Evolutionary conservation across 768 basidiomycete genomes (phyloP), one percentile per base, ranked within the genome.

Genomic region (Tricholoma terreum): DNA sequence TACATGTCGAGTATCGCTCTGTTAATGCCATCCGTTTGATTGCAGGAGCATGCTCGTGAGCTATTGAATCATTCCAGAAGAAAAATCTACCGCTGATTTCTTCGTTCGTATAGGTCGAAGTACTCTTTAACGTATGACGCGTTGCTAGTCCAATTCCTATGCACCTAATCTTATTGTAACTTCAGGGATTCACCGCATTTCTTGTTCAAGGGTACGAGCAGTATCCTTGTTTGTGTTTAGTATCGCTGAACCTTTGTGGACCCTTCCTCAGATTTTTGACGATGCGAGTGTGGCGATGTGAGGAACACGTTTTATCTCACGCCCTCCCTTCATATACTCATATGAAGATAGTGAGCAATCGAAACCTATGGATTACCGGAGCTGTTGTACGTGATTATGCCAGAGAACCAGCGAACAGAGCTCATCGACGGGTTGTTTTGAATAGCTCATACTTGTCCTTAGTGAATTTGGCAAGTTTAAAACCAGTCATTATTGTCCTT

Each of bases 61-160:
- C 56, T n/a, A 35, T 36, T 3, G 0, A 17, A 12, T 31, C 35
- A 22, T 27, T 10, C 10, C 36, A 22, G 21, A 7, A 24, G 8
- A 8, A 35, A n/a, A 14, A 52, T 33, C n/a, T 24, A 40, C 15
- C 48, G 19, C 55, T 42, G n/a, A 24, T n/a, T 35, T 48, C 21
- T 42, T 22, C 14, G 10, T 1, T 6, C n/a, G 9, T 17, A 15
- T 34, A 81, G 81, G 69, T 76, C 21, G 78, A 80, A 64, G 75
- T 82, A 11, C 63, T 82, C 19, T 80, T 82, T 64, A 83, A 81
- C 64, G 81, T 76, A 56, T 46, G 69, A 53, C 19, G 17, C 31
- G 46, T 43, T 35, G 4, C n/a, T 31, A 49, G 30, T 15, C 2
- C 3, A 10, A 49, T 17, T 31, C 46, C 8, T 12, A 3, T 31